phyloP scores from a whole-genome alignment of 257 asterid species.

The Handroanthus guayacan region DNA sequence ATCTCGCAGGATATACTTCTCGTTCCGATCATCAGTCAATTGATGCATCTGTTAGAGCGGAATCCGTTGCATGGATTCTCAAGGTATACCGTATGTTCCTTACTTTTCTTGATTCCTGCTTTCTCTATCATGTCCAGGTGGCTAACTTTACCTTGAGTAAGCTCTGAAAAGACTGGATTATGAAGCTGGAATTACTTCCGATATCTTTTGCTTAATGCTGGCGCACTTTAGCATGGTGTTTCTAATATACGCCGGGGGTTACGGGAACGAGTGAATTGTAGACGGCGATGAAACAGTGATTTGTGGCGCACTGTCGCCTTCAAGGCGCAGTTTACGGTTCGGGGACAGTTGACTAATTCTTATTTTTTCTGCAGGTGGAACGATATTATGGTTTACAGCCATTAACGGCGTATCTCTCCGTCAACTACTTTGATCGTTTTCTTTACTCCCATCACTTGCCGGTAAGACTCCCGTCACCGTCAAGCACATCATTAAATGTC shows the following conservation, averaged over 20 bases:
- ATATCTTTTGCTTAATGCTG: not conserved
- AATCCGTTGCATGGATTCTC: slow-evolving; percentile 85
- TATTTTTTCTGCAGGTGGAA: slow-evolving; percentile 67
- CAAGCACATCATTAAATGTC: not conserved
- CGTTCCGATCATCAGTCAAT: slow-evolving; percentile 52
- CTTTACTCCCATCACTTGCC: slow-evolving; percentile 69
- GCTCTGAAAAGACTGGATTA: not conserved
- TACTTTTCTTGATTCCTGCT: not conserved
- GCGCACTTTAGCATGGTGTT: slow-evolving; percentile 20
- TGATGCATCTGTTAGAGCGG: slow-evolving; percentile 65
- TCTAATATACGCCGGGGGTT: slow-evolving; percentile 23
- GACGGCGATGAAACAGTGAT: slow-evolving; percentile 35
- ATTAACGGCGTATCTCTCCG: slow-evolving; percentile 88
- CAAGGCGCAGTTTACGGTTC: slow-evolving; percentile 32
- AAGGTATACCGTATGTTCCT: slow-evolving; percentile 57
- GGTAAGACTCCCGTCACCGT: slow-evolving; percentile 57
- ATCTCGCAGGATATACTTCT: slow-evolving; percentile 47
- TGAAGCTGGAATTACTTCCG: not conserved
- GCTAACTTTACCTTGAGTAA: slow-evolving; percentile 11
- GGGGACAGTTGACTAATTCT: slow-evolving; percentile 20
- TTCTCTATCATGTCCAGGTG: slow-evolving; percentile 36
- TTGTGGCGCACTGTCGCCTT: slow-evolving; percentile 27
- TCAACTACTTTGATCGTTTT: slow-evolving; percentile 88
- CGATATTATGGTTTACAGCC: slow-evolving; percentile 78
- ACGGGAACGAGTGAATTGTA: not conserved